Evolutionary conservation across 257 asterid genomes (phyloP), one percentile per base, ranked within the genome.

Genomic region (Petunia secreta): DNA sequence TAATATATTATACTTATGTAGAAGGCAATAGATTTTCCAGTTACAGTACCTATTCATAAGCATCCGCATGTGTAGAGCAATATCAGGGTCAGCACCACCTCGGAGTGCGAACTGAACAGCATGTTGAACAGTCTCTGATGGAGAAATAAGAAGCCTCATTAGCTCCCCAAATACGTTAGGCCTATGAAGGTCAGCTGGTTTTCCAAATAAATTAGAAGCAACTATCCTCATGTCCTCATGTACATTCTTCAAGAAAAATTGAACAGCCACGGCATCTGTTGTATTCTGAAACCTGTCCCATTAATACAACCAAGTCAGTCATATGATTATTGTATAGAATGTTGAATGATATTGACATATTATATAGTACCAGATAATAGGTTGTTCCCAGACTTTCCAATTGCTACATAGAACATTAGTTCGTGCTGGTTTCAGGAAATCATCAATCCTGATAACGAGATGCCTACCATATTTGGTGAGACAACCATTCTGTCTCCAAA

Each of bases 111-210:
- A 92, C 59, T 78, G 87, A 38, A 96, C 90, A 2, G 98, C 98
- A 71, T 38, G 78, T 62, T 89, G 91, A 44, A 96, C 86, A 79
- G 86, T 82, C 84, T 81, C 87, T 2, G 98, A 94, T 75, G 99
- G 99, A 86, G 89, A 90, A 77, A 94, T 88, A 75, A 96, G 88
- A 85, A 92, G 82, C 87, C 89, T 90, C 99, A 93, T 94, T 75
- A 96, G 90, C 90, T 96, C 99, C 79, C 99, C 99, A 62, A 96
- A 96, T 55, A 96, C 97, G 65, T 96, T 96, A 78, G 97, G 93
- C 86, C 97, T 88, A 87, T 85, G 90, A 83, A 94, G 93, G 83
- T 91, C 79, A 75, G 88, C 97, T 0, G 97, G 92, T 75, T 83
- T 84, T 55, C 98, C 99, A 80, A 96, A 96, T 37, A 96, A 90